Base-by-base conservation (phyloP, 1,284 basidiomycete species). In the Pterulicium gracile region DNA sequence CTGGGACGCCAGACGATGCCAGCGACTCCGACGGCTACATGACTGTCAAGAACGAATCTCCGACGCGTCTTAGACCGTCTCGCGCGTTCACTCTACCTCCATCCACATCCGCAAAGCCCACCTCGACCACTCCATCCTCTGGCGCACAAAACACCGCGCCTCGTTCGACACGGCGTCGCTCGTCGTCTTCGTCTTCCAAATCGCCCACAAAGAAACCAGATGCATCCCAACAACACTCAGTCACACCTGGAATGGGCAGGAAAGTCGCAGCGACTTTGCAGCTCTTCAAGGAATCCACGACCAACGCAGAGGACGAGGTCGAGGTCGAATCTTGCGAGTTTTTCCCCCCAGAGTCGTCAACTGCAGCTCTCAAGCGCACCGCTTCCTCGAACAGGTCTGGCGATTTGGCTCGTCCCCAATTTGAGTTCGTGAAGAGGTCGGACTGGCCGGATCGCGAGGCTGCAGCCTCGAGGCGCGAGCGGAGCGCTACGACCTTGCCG, bases 251-350 rank as follows among this genome's bases (percentile, higher is more conserved):
- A 14, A 82, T 81, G 42, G 80, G 83, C 24, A 76, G 85, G 52
- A 88, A 88, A 60, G 84, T 88, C 36, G 86, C 86, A 1, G 84
- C 80, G 3, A 79, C 80, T 5, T 68, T 88, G 7, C 79, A 87
- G 54, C 69, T 88, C 3, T 88, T 88, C 68, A 87, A 82, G 56
- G 82, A 86, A 63, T 81, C 84, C 0, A 64, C 71, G 10, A 41
- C 39, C 39, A 41, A 20, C 19, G 39, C 10, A 19, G 63, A 65
- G 21, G 62, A 68, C 23, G 72, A 75, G 23, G 53, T 58, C 21
- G 72, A 75, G 23, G 53, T 58, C 21, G 52, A 59, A 21, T 51
- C 60, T 15, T 48, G 47, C n/a, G 65, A 62, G 47, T 57, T 66
- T 20, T 58, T 60, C 35, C 55, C 53, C 43, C 54, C 54, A 18